Conservation (phyloP, 2,329 filamentous ascomycete genomes). For the Fonsecaea nubica region DNA sequence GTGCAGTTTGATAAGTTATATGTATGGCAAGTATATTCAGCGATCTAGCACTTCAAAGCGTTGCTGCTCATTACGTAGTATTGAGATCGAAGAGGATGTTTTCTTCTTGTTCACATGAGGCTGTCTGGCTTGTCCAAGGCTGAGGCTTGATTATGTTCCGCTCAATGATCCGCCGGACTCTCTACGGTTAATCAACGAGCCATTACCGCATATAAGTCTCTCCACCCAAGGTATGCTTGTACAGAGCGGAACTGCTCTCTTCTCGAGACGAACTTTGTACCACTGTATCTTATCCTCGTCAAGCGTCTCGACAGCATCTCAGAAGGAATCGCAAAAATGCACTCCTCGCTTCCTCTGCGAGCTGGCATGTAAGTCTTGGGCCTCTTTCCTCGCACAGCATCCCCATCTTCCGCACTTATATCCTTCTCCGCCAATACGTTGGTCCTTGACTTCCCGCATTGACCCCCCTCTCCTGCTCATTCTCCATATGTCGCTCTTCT, state of each 20-base stretch:
- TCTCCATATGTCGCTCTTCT: neutral
- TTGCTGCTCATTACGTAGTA: no score
- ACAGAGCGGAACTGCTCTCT: neutral
- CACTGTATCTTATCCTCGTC: neutral
- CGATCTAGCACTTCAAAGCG: neutral
- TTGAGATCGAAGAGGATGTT: neutral
- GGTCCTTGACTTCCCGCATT: neutral
- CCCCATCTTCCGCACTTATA: neutral
- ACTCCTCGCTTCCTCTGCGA: slow-evolving; percentile 21
- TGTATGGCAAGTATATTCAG: neutral
- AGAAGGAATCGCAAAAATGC: slow-evolving; percentile 10
- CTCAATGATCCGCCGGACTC: neutral
- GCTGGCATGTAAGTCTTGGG: slow-evolving; percentile 25
- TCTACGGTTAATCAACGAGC: neutral
- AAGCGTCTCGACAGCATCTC: neutral
- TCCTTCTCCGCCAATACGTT: neutral
- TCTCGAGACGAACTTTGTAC: neutral
- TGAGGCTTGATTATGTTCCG: neutral
- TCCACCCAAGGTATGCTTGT: neutral
- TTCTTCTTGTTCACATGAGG: neutral
- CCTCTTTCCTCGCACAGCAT: neutral
- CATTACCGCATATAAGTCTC: neutral
- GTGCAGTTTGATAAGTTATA: slow-evolving; percentile 3
- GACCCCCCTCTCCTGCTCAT: neutral
- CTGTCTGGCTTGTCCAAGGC: neutral